Evolutionary conservation across 768 basidiomycete genomes (phyloP), one percentile per base, ranked within the genome.

Genomic region (Hericium coralloides): DNA sequence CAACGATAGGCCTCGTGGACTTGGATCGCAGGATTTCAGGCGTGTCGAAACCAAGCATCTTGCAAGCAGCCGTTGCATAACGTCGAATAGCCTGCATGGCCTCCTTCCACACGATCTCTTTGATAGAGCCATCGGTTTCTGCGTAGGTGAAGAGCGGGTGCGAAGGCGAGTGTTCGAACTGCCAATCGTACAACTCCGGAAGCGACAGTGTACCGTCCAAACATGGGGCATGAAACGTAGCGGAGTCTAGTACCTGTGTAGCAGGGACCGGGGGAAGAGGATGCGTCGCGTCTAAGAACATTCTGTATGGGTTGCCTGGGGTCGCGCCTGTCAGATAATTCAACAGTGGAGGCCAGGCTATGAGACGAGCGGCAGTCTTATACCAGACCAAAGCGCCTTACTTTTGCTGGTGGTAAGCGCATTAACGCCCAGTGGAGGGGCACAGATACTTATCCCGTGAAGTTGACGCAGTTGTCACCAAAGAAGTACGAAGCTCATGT

Each of bases 101-200:
- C 5, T 50, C 22, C 18, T 15, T 25, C 49, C 49, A 50, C 3
- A 23, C 4, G 20, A 50, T 36, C 15, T 15, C 25, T 36, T 50
- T 50, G 49, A 50, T 50, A 22, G 26, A 15, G 12, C 49, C 49
- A 22, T 23, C 23, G 7, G 2, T 58, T 49, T 66, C 64, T 3
- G 59, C 57, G 55, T 67, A 73, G 6, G 66, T 58, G 61, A 68
- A 71, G 15, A 67, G 22, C 8, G 68, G 67, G 45, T 73, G 70
- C 36, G 58, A 52, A 1, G 69, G 61, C 47, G 64, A 70, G 43
- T 66, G 43, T 18, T 45, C n/a, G 18, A 53, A 48, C 38, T 74
- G 69, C 43, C 60, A 70, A 48, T 74, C 72, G 52, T 63, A 69
- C 6, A 74, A 60, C 48, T 73, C 70, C n/a, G 71, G 67, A 2